Conservation (phyloP, 306 rosid genomes). For the Casuarina equisetifolia region DNA sequence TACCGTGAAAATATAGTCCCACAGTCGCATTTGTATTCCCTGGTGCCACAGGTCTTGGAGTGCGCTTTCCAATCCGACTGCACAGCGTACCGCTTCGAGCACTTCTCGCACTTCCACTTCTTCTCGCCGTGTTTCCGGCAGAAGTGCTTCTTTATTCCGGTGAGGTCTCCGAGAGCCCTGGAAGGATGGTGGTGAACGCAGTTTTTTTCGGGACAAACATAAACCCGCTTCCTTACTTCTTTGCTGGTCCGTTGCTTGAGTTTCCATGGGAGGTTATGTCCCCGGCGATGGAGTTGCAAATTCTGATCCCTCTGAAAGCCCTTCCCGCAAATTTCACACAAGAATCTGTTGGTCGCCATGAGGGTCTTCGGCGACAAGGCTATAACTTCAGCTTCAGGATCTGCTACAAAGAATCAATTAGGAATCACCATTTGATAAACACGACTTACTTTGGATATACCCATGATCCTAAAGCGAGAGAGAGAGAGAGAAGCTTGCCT, state of each 20-base stretch:
- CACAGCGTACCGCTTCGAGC: conserved; percentile 85
- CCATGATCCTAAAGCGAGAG: not conserved
- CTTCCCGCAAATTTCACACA: conserved; percentile 85
- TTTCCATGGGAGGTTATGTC: conserved; percentile 95
- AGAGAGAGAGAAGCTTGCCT: conserved; percentile 46
- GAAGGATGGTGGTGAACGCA: conserved; percentile 81
- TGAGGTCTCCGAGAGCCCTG: conserved; percentile 82
- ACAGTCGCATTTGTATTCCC: conserved; percentile 89
- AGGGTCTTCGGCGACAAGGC: conserved; percentile 84
- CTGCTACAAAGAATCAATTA: conserved; percentile 30
- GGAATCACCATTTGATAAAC: conserved; percentile 14
- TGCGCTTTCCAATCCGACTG: conserved; percentile 97
- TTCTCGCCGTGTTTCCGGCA: conserved; percentile 90
- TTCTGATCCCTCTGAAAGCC: conserved; percentile 91
- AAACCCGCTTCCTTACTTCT: conserved; percentile 69
- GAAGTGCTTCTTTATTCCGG: conserved; percentile 95
- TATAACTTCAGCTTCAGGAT: conserved; percentile 92
- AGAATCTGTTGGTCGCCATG: conserved; percentile 83
- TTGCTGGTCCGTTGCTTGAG: conserved; percentile 77
- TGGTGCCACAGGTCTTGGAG: conserved; percentile 84
- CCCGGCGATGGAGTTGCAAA: conserved; percentile 80
- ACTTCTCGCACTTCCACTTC: conserved; percentile 93
- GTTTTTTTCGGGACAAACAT: conserved; percentile 80
- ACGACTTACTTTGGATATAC: conserved; percentile 35
- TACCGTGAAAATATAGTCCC: conserved; percentile 92